Evolutionary conservation across 2,329 filamentous ascomycete genomes (phyloP), one percentile per base, ranked within the genome.

Genomic region (Diaporthe capsici): DNA sequence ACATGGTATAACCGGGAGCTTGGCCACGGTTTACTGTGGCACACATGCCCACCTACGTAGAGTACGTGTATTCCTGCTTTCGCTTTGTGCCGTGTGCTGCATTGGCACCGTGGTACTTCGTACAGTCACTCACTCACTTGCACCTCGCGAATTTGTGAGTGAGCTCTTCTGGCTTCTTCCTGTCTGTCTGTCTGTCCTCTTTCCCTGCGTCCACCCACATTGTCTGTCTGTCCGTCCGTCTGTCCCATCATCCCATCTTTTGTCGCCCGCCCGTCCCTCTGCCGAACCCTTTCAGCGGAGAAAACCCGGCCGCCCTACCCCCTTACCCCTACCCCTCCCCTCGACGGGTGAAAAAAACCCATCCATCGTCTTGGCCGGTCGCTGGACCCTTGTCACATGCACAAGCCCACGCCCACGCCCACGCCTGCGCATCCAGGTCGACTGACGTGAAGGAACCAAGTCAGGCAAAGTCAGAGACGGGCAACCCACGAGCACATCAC

Each of bases 341-440:
- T 58, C 7, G 9, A 34, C 37, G 31, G 55, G 55, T 17, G 15
- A 15, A 28, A 28, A 63, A 63, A 44, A 9, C 5, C 58, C 60
- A 63, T 44, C 39, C 13, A 10, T 31, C 60, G 13, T 44, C 60
- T 47, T 65, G 17, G 39, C 60, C 28, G 17, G 25, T 51, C 22
- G 65, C n/a, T 68, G 65, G 65, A 68, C 65, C 65, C 65, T 68
- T 68, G 65, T 68, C 65, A 68, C 65, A 68, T 68, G 65, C 47
- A 15, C 47, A 53, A n/a, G 17, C 44, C 61, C 17, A 58, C 20
- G 44, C 44, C 20, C 17, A 58, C 58, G 10, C 31, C 60, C 10
- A 53, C 12, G 47, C 61, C 61, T 13, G 42, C 61, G 34, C 61
- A 20, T 12, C 60, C 13, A 31, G 61, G 42, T 65, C 61, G n/a